Conservation (phyloP, 768 basidiomycete species). For the Podaxis pistillaris region DNA sequence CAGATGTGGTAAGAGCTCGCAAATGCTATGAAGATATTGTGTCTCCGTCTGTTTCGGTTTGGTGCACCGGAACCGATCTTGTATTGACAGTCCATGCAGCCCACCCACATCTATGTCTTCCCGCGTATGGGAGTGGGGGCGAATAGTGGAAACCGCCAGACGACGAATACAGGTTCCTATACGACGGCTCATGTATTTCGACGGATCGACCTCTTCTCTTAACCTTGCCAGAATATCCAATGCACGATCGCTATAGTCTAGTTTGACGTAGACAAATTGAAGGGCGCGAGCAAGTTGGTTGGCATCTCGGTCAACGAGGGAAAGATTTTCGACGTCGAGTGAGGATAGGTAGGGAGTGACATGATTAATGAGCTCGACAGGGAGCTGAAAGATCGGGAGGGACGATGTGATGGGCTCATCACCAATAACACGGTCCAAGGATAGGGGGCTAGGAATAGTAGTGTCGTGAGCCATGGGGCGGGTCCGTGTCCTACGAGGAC, state of each 20-base stretch:
- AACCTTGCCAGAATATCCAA: constrained; percentile 11
- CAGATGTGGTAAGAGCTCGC: constrained; percentile 17
- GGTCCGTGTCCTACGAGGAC: not conserved
- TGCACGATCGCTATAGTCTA: constrained; percentile 18
- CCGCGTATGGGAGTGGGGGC: constrained; percentile 2
- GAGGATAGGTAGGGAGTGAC: constrained; percentile 24
- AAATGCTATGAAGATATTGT: constrained; percentile 13
- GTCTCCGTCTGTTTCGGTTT: not conserved
- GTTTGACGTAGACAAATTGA: constrained; percentile 21
- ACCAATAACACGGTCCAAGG: constrained; percentile 23
- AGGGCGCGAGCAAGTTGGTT: constrained; percentile 23
- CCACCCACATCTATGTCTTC: constrained; percentile 1
- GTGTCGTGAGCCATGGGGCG: constrained; percentile 13
- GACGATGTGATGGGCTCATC: constrained; percentile 19
- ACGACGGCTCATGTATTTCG: not conserved
- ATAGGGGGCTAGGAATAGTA: constrained; percentile 15
- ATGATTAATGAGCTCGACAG: constrained; percentile 26
- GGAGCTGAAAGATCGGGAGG: constrained; percentile 26
- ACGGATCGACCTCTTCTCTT: not conserved
- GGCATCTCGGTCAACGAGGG: constrained; percentile 27
- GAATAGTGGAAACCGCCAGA: constrained; percentile 16
- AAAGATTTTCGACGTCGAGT: constrained; percentile 23
- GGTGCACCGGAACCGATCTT: not conserved
- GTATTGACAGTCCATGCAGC: not conserved
- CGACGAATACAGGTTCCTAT: constrained; percentile 24